Conservation (phyloP, 2,329 filamentous ascomycete species). For the Xylariomycetidae sp. region DNA sequence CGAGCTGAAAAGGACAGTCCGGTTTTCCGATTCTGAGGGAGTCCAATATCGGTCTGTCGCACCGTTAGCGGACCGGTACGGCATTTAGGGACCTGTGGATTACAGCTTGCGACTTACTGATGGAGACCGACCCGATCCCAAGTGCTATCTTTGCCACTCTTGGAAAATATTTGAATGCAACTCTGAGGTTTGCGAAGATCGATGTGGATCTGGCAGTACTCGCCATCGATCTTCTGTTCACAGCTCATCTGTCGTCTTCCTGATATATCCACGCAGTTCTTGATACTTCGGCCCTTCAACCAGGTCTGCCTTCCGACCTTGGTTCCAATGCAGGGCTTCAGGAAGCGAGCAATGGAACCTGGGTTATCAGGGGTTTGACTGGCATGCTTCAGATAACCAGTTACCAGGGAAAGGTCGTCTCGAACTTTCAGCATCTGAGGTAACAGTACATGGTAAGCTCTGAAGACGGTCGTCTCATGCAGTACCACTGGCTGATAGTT, state of each 20-base stretch:
- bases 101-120: conserved; percentile 28
- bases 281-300: conserved; percentile 63
- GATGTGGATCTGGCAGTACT: conserved; percentile 86
- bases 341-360: conserved; percentile 17
- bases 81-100: conserved; percentile 20
- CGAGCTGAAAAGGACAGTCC: conserved; percentile 52
- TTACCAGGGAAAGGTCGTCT: conserved; percentile 58
- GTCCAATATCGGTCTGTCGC: conserved; percentile 47
- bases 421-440: conserved; percentile 65
- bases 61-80: too few relatives aligned
- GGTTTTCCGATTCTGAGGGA: conserved; percentile 56
- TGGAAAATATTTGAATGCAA: conserved; percentile 78
- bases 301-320: conserved; percentile 61
- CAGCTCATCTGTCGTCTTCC: conserved; percentile 59
- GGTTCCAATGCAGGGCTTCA: conserved; percentile 51
- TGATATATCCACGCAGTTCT: conserved; percentile 65
- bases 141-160: conserved; percentile 87
- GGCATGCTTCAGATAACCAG: conserved; percentile 43
- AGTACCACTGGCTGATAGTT: conserved; percentile 63
- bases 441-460: conserved; percentile 61
- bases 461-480: conserved; percentile 49
- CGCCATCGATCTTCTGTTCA: conserved; percentile 79
- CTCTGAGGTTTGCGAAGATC: conserved; percentile 50
- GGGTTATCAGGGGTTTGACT: conserved; percentile 15
- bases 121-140: conserved; percentile 59